Evolutionary conservation across 768 basidiomycete species (phyloP), one percentile per base, ranked within the genome.

Genomic region (Phaffia australis): DNA sequence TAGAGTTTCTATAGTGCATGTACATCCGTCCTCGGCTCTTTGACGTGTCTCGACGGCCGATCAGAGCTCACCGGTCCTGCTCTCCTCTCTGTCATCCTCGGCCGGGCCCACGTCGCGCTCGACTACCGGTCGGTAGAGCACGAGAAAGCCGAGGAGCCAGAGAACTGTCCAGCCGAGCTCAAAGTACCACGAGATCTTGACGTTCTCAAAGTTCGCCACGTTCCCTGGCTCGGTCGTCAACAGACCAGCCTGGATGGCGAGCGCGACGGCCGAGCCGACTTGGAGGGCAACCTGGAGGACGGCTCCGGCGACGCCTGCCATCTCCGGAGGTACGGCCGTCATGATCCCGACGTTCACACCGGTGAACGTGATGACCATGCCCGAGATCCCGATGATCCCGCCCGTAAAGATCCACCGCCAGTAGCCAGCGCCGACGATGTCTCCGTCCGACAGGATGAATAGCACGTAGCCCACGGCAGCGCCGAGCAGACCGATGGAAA

Each of bases 231-330:
- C 11, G 35, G 11, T 42, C 35, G 35, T 42, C 35, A 42, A 42
- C 35, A 42, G 35, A 42, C 35, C 35, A 11, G 35, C 35, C 49
- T 73, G 72, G 29, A 75, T 68, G 16, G 71, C 63, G 16, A 73
- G 58, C 15, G 68, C 72, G 27, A 73, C 61, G 16, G 72, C 74
- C 19, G 71, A 64, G 0, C 72, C 73, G 1, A 65, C 56, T 63
- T 73, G 73, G 14, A 71, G 63, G 48, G 72, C 70, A 0, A 66
- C 66, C 61, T 73, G 72, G 16, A 75, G 68, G 29, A 74, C 55
- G 0, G 70, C 74, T 29, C 73, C 72, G 19, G 68, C 71, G 25
- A 73, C 72, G 14, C 74, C 73, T n/a, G 71, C 65, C 47, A 60
- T 61, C 11, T 69, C 69, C 3, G 71, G 66, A 1, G 74, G 72